Base-by-base conservation (phyloP, 2,329 filamentous ascomycete genomes). In the Cryphonectria japonica region DNA sequence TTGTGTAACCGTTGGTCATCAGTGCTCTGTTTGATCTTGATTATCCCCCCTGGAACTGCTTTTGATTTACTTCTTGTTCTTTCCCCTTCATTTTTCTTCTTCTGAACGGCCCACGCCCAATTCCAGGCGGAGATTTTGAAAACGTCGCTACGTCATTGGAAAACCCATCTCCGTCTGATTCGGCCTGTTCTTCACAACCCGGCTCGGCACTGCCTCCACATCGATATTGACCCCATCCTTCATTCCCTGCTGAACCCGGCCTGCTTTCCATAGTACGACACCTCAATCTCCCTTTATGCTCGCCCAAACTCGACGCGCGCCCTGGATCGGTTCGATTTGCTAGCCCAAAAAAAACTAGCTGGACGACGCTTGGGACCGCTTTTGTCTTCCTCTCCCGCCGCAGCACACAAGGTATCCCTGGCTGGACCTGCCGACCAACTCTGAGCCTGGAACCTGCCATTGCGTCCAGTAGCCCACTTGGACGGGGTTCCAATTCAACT, bases 111-210 rank as follows among this genome's bases (percentile, higher is more conserved):
- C 63, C 43, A 65, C 1, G n/a, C 14, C 41, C 43, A 43, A 32
- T 50, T 50, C 46, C 46, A 50, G 19, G 63, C 43, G 63, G 63
- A 65, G 39, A 34, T 26, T 22, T 50, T 19, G 2, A 67, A 67
- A 61, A 34, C 66, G 66, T 26, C 37, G 34, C 66, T 67, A 67
- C 66, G 66, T 67, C 66, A 67, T 67, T 67, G 50, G 50, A 32
- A 67, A 67, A 43, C 50, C 65, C 50, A 67, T 50, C 65, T 29
- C 50, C 34, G 34, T 43, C 41, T 43, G 22, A 59, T 59, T 43
- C 50, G 32, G 60, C 66, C 54, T 61, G 37, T 16, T 34, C 37
- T 37, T 26, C 66, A 60, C 66, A 50, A 54, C 66, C 37, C 39
- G 22, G 37, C 43, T 34, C 41, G 37, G 50, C 65, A 41, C 66